These are phyloP conservation scores for Plasmodium coatneyi DNA, from an alignment of 169 alveolate genomes.

Conservation along the genomic window DNA sequence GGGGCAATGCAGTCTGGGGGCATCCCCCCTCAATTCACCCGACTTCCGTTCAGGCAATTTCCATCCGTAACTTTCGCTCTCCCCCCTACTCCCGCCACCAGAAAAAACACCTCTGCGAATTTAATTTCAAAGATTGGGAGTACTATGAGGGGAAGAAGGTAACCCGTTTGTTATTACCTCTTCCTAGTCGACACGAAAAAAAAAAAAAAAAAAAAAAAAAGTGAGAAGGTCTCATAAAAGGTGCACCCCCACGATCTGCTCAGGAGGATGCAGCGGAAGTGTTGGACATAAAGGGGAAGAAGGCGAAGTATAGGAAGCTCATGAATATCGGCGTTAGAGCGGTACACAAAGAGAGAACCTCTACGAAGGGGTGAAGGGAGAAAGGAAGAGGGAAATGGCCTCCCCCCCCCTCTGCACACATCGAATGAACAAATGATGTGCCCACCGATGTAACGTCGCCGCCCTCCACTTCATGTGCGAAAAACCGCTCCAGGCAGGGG, in stretches of 20 bases:
- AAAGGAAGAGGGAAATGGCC: neutral
- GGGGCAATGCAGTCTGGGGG: neutral
- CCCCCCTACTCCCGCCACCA: neutral
- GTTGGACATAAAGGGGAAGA: constrained; percentile 39
- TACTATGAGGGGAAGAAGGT: constrained; percentile 24
- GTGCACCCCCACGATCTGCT: neutral
- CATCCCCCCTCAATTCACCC: neutral
- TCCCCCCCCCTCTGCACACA: neutral
- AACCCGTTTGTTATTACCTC: neutral
- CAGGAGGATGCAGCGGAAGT: neutral
- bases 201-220: neutral
- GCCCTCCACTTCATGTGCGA: neutral
- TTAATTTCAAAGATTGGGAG: constrained; percentile 16
- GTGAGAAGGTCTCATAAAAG: neutral
- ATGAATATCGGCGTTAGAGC: neutral
- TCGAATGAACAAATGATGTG: neutral
- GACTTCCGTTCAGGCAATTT: constrained; percentile 4
- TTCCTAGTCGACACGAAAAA: neutral
- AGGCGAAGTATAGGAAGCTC: constrained; percentile 29
- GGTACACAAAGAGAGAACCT: constrained; percentile 15
- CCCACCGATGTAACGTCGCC: neutral
- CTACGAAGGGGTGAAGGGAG: neutral
- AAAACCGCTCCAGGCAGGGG: constrained; percentile 3
- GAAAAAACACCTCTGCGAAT: constrained; percentile 52
- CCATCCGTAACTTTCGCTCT: neutral